phyloP scores from a whole-genome alignment of 2,329 filamentous ascomycete genomes.

The Thielaviopsis euricoi region DNA sequence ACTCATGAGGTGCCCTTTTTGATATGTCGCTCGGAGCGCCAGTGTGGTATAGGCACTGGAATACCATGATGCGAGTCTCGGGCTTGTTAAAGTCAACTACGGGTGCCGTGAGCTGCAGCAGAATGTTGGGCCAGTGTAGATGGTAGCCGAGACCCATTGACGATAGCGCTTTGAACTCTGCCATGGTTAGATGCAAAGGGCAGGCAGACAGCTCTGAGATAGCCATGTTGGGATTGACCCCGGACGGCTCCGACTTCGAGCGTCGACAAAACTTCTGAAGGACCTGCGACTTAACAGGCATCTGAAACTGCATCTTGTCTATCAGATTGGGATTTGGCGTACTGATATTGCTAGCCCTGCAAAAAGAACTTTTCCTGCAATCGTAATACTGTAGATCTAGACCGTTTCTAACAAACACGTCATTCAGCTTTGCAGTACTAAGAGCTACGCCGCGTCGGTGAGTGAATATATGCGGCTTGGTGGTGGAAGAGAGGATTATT shows the following conservation, averaged over 20 bases:
- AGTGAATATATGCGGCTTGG: constrained; percentile 21
- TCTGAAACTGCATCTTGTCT: constrained; percentile 23
- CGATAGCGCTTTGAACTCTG: constrained; percentile 38
- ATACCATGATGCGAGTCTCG: constrained; percentile 29
- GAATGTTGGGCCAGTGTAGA: constrained; percentile 40
- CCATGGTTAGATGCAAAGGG: constrained; percentile 29
- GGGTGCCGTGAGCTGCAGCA: constrained; percentile 30
- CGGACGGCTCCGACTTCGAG: constrained; percentile 15
- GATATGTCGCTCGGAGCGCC: constrained; percentile 19
- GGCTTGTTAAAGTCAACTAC: constrained; percentile 32
- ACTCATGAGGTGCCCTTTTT: neutral
- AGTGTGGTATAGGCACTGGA: constrained; percentile 32
- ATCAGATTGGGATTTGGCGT: constrained; percentile 14
- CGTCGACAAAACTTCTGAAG: constrained; percentile 26
- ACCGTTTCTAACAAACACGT: constrained; percentile 30
- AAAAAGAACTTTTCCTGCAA: constrained; percentile 1
- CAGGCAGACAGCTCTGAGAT: constrained; percentile 33
- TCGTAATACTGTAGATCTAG: constrained; percentile 26
- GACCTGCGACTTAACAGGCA: constrained; percentile 18
- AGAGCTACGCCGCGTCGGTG: constrained; percentile 19
- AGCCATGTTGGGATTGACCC: constrained; percentile 29
- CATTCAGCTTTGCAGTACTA: constrained; percentile 15
- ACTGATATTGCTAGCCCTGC: constrained; percentile 11
- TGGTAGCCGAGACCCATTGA: constrained; percentile 28
- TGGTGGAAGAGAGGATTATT: constrained; percentile 18